These are phyloP conservation scores for Lavandula angustifolia DNA, from an alignment of 257 asterid genomes.

Conservation along the genomic window DNA sequence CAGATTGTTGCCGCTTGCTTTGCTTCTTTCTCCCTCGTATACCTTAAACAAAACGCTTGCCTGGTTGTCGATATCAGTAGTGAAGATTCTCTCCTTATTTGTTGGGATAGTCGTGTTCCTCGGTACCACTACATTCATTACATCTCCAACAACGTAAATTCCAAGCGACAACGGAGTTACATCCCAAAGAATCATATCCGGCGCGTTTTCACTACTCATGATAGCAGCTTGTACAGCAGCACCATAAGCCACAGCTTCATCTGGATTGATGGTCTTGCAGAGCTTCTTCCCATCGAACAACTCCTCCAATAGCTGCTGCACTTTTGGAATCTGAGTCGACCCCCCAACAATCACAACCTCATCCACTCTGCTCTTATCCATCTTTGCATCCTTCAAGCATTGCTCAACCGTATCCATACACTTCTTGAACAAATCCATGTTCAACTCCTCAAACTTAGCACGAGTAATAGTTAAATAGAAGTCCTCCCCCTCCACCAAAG, in stretches of 20 bases:
- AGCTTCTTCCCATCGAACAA: not conserved
- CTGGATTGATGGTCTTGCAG: conserved; percentile 7
- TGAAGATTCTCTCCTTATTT: not conserved
- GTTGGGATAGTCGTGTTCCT: conserved; percentile 7
- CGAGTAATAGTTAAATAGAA: conserved; percentile 8
- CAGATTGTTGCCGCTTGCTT: not conserved
- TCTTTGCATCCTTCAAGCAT: not conserved
- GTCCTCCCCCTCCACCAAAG: not conserved
- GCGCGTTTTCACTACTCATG: not conserved
- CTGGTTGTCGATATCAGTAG: not conserved
- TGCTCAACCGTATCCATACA: conserved; percentile 8
- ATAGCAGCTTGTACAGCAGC: conserved; percentile 14
- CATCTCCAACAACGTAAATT: not conserved
- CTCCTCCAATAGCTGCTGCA: not conserved
- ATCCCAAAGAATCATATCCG: not conserved
- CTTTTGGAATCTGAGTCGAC: conserved; percentile 1
- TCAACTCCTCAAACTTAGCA: conserved; percentile 11
- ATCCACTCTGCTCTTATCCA: conserved; percentile 7
- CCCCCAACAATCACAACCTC: conserved; percentile 1
- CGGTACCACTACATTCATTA: not conserved
- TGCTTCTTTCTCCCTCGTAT: conserved; percentile 5
- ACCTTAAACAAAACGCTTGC: rapidly evolving
- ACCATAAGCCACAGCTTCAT: conserved; percentile 10
- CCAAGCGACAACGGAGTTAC: conserved; percentile 3
- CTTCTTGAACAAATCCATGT: not conserved